phyloP scores from a whole-genome alignment of 345 rosid species.

The Microcos paniculata region DNA sequence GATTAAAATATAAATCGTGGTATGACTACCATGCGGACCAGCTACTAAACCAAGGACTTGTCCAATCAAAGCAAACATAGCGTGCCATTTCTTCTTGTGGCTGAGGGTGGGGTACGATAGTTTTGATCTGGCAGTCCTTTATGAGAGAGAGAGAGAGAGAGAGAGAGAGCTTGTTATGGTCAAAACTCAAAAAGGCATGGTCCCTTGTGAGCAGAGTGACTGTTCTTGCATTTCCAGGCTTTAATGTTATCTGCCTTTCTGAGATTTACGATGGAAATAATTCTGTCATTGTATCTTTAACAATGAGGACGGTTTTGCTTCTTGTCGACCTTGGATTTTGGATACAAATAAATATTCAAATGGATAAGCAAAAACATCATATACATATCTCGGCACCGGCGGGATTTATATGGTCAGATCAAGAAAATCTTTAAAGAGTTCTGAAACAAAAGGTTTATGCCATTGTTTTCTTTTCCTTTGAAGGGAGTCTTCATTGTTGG shows the following conservation, averaged over 20 bases:
- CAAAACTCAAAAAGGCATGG: neutral
- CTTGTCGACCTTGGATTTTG: neutral
- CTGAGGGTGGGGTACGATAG: neutral
- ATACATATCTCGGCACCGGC: neutral
- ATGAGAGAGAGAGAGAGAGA: neutral
- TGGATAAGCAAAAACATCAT: neutral
- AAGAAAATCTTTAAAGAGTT: neutral
- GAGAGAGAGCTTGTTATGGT: neutral
- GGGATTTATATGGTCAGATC: neutral
- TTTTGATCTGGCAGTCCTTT: neutral
- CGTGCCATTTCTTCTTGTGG: neutral
- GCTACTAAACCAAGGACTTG: neutral
- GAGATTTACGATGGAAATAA: neutral
- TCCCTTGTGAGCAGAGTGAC: neutral
- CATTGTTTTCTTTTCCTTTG: neutral
- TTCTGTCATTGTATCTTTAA: neutral
- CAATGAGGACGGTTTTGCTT: neutral
- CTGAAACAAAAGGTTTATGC: neutral
- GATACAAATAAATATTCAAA: neutral
- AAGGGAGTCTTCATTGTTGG: slow-evolving; percentile 6
- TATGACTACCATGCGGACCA: neutral
- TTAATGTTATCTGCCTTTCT: neutral
- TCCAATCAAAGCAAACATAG: neutral
- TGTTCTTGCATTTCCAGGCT: neutral
- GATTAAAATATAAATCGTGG: neutral